Evolutionary conservation across 208 protist genomes (phyloP).

Genomic region (Trypanosoma cruzi): DNA sequence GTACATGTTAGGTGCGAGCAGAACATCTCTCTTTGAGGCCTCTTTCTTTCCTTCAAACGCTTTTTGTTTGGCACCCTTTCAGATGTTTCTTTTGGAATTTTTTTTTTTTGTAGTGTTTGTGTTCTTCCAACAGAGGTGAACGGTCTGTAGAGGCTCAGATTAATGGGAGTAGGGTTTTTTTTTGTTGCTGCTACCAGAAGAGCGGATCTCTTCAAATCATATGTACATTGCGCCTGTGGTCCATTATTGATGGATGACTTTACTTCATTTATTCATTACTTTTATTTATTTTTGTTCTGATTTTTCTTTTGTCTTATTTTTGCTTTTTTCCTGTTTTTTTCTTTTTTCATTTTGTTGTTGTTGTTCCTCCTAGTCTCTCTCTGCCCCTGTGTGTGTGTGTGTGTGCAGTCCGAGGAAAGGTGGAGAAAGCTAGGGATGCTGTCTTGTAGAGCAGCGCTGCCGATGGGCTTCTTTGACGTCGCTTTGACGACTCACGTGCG

Average conservation of each 20-base stretch:
- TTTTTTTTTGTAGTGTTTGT: neutral
- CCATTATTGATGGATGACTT: neutral
- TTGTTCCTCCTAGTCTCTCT: neutral
- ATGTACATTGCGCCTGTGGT: neutral
- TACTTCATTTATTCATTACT: neutral
- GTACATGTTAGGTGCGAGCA: neutral
- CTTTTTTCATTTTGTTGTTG: neutral
- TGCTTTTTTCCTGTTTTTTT: neutral
- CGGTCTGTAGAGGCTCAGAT: neutral
- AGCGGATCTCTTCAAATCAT: neutral
- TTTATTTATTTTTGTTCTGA: neutral
- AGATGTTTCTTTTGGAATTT: neutral
- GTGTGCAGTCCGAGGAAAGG: neutral
- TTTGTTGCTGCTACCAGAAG: neutral
- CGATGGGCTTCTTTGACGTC: neutral
- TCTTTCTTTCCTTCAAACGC: neutral
- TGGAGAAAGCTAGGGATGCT: neutral
- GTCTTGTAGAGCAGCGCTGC: neutral
- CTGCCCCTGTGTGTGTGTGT: slow-evolving; percentile 20
- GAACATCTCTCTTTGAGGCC: neutral
- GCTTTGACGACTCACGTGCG: slow-evolving; percentile 12
- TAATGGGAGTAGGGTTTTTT: neutral
- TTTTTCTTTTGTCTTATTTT: neutral
- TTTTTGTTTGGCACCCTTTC: neutral
- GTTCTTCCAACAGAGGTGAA: neutral